Base-by-base conservation (phyloP, 257 asterid species). In the Primulina huaijiensis region DNA sequence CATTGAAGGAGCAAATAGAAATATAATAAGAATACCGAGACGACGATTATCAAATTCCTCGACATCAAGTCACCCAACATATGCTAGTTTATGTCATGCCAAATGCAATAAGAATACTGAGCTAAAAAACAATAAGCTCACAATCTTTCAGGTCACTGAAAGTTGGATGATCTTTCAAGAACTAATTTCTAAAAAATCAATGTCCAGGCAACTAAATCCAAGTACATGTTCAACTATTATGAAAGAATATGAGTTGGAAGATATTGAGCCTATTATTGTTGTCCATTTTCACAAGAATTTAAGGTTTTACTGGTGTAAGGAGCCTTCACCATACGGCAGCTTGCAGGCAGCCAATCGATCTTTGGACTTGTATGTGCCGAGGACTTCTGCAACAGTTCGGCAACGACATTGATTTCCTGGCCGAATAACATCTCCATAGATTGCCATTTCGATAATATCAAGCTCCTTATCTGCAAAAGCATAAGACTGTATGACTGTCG, bases 321-420 rank as follows among this genome's bases (percentile, higher is more conserved):
- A 38, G 37, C 50, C 78, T 10, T 65, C 56, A 17, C 68, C 65
- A 31, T 75, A 79, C 55, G 95, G 95, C 82, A 92, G 75, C 73
- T 83, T 83, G 85, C 98, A 92, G n/a, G 96, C 86, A 68, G 84
- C 74, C 60, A 40, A 30, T 17, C 29, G 81, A 56, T 88, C 97
- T 64, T 87, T 92, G 71, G 93, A 29, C 87, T 87, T 92, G 81
- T 64, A 77, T 60, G 83, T 78, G 4, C 98, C 98, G 20, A 92
- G 92, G 88, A 87, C 79, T 81, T 92, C 98, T 62, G 92, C 98
- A 43, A 90, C 85, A 27, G 96, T 90, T 82, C 85, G 84, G 81
- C 98, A 92, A 25, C 96, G 95, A 23, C 98, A 92, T 67, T 88
- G 89, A 16, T 92, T 87, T 79, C 95, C 96, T 17, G 98, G 98